Evolutionary conservation across 805 yeast species (phyloP), one percentile per base, ranked within the genome.

Genomic region (Pichia sporocuriosa): DNA sequence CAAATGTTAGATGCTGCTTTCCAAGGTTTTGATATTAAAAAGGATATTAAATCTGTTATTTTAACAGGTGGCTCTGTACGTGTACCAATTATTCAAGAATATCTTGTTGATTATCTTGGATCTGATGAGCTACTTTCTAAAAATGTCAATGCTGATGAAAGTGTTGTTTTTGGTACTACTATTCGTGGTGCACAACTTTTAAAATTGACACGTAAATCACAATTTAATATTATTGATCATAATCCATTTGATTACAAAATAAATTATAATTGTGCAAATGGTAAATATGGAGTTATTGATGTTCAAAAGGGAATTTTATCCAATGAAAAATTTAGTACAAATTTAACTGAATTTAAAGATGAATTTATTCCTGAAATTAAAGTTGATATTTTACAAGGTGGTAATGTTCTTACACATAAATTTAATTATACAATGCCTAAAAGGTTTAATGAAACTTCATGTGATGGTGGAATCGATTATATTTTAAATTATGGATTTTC

Each of bases 141-240:
- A 60, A 85, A 81, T 39, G 94, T 93, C 34, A 93, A 93, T 61
- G 93, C 98, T 0, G 98, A 93, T 62, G 98, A 93, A 66, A 80
- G 97, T 34, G 86, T 86, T 39, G 96, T 86, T 12, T 70, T 85
- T 53, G 98, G 98, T 37, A 77, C 94, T 2, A 78, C 96, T n/a
- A 66, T 84, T 29, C 74, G 88, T 49, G 97, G 93, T 17, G 82
- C 87, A 31, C 70, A 77, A 36, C 66, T 86, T 29, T 77, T 87
- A n/a, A 72, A 77, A 30, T 72, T 79, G 53, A 81, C 79, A 59
- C 76, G 79, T 50, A 70, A 84, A 6, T 76, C 76, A 51, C 77
- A 76, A 32, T 70, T 86, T 37, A 32, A 46, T 17, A 20, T 48
- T 11, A 33, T 39, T 30, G 47, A 47, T 19, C 48, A 37, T 26